Base-by-base conservation (phyloP, 106 monocot species). In the Alisma plantagoaquatica region DNA sequence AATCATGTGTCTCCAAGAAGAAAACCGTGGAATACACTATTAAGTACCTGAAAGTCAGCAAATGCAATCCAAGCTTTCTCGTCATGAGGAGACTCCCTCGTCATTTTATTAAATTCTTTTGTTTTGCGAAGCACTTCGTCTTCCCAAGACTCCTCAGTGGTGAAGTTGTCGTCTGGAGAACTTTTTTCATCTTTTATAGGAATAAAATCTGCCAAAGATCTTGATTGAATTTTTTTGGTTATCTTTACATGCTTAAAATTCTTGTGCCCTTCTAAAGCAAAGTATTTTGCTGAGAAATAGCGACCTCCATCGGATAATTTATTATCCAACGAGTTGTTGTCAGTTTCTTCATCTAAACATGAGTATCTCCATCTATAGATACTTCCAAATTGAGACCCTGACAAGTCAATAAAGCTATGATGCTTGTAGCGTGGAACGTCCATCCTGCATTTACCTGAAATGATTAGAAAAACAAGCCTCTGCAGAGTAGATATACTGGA, bases 41-140 rank as follows among this genome's bases (percentile, higher is more conserved):
- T 14, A 47, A 47, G n/a, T 82, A 94, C 94, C 94, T 94, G 94
- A 80, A 88, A 94, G 43, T 78, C 77, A 55, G 94, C 83, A 71
- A 88, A 94, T 14, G 65, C 79, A 26, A 81, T 41, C 94, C 94
- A 94, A 49, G 81, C 71, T 63, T 78, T 80, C 56, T 83, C 94
- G 71, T 88, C 77, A 31, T 88, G 77, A 32, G 94, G 94, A 61
- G 44, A 78, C 26, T 94, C 88, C 44, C 94, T 79, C 6, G 81
- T 78, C 73, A 56, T 75, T 69, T 66, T 94, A 63, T 94, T 94
- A 46, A 94, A 74, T 49, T 94, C 94, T 49, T 86, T 74, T 29
- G 94, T 94, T 75, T 48, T 81, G 18, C 60, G 56, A 35, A 88
- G 32, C 48, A 94, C 12, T 70, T 84, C 94, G 73, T 94, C 94